These are phyloP conservation scores for Hypomontagnella submonticulosa DNA, from an alignment of 495 filamentous ascomycete genomes.

Conservation along the genomic window DNA sequence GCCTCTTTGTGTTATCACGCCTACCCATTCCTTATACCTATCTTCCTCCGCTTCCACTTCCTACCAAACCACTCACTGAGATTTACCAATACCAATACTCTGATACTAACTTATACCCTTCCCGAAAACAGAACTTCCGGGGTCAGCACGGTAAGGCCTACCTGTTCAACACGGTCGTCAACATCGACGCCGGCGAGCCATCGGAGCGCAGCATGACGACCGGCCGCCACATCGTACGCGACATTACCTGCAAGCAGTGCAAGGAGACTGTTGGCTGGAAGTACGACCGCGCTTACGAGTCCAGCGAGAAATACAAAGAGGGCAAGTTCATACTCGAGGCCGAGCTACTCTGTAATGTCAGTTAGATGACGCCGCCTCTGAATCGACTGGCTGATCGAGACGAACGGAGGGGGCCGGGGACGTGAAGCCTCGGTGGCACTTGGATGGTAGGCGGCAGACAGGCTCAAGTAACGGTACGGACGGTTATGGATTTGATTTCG, in stretches of 20 bases:
- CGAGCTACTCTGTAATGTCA: conserved; percentile 85
- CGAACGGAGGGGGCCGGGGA: background rate
- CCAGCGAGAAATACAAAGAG: conserved; percentile 96
- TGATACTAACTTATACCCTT: too few species aligned
- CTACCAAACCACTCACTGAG: too few species aligned
- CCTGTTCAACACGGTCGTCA: conserved; percentile 94
- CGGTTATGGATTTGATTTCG: conserved; percentile 3
- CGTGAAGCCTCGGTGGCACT: background rate
- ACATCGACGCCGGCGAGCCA: conserved; percentile 80
- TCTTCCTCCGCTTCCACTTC: background rate
- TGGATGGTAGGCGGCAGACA: too few species aligned
- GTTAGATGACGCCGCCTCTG: conserved; percentile 45
- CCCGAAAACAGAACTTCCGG: conserved; percentile 82
- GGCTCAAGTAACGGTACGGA: background rate
- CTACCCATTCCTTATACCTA: background rate
- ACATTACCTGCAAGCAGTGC: conserved; percentile 91
- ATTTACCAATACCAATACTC: too few species aligned
- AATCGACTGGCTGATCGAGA: background rate
- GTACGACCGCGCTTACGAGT: conserved; percentile 96
- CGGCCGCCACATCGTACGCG: conserved; percentile 90
- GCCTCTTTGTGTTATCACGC: background rate
- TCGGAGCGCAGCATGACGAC: conserved; percentile 99
- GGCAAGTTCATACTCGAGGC: conserved; percentile 97
- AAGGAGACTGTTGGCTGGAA: conserved; percentile 96
- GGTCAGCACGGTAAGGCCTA: conserved; percentile 98